Evolutionary conservation across 2,329 filamentous ascomycete species (phyloP).

Genomic region (Rutstroemia sp.): DNA sequence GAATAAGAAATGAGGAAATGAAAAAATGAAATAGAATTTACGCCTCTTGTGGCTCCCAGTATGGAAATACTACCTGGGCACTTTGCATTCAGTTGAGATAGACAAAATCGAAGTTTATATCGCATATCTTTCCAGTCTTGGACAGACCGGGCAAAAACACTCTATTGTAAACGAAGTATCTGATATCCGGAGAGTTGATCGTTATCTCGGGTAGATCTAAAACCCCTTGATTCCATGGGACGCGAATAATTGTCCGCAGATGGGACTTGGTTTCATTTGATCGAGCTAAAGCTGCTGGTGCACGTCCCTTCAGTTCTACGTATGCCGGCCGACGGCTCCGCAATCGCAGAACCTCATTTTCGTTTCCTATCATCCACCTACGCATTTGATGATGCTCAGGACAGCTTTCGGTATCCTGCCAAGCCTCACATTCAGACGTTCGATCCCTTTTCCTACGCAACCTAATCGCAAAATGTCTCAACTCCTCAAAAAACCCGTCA

Average conservation of each 20-base stretch:
- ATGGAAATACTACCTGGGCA: not conserved
- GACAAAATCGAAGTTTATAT: not conserved
- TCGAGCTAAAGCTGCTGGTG: not conserved
- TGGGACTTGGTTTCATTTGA: not conserved
- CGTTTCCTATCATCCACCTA: not conserved
- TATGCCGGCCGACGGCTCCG: not conserved
- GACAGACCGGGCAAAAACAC: no score
- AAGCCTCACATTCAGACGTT: constrained; percentile 8
- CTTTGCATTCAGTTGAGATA: not conserved
- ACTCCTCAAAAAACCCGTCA: constrained; percentile 67
- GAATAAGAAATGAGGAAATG: not conserved
- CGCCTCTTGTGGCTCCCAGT: not conserved
- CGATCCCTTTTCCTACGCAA: constrained; percentile 2
- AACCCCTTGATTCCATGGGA: not conserved
- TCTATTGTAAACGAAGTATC: no score
- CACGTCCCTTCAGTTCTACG: not conserved
- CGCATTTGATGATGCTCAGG: constrained; percentile 1
- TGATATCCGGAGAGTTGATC: no score
- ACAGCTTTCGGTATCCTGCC: not conserved
- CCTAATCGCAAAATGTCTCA: constrained; percentile 21
- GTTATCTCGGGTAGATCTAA: no score
- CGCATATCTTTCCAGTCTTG: not conserved
- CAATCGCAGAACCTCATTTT: not conserved
- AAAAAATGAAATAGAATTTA: not conserved
- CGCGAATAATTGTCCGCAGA: not conserved